These are phyloP conservation scores for Plicaturopsis crispa DNA, from an alignment of 768 basidiomycete genomes.

Conservation along the genomic window DNA sequence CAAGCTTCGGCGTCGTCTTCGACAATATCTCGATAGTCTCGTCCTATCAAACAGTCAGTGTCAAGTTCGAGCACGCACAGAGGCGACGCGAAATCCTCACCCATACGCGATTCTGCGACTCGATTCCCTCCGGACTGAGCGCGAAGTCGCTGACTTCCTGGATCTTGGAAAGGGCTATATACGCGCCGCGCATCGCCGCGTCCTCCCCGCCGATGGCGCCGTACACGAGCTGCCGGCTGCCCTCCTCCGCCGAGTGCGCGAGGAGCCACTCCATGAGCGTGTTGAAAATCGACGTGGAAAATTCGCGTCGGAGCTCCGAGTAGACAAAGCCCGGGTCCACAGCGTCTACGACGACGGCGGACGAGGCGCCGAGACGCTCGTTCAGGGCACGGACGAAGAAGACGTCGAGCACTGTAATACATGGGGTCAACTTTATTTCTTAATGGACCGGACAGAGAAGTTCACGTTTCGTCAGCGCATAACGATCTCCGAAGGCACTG, in stretches of 20 bases:
- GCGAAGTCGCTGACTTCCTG: slow-evolving; percentile 27
- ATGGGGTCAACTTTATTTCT: too few species aligned
- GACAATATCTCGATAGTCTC: too few species aligned
- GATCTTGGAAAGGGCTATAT: too few species aligned
- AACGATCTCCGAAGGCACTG: slow-evolving; percentile 15
- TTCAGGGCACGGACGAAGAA: slow-evolving; percentile 22
- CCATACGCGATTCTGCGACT: slow-evolving; percentile 23
- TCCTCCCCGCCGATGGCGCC: slow-evolving; percentile 19
- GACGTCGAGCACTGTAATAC: slow-evolving; percentile 18
- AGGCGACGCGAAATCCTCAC: too few species aligned
- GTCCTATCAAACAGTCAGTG: too few species aligned
- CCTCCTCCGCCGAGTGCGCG: slow-evolving; percentile 21
- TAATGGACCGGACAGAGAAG: too few species aligned
- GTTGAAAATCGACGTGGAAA: too few species aligned
- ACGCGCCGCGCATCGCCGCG: too few species aligned
- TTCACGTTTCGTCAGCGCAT: slow-evolving; percentile 20
- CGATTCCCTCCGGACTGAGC: slow-evolving; percentile 19
- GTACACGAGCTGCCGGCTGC: slow-evolving; percentile 26
- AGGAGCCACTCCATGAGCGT: too few species aligned
- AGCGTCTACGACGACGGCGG: slow-evolving; percentile 17
- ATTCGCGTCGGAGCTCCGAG: slow-evolving; percentile 17
- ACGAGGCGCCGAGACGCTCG: slow-evolving; percentile 8
- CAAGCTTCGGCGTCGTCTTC: too few species aligned
- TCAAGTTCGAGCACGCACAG: too few species aligned
- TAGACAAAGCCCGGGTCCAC: slow-evolving; percentile 23